These are phyloP conservation scores for Cytidiella melzeri DNA, from an alignment of 768 basidiomycete species.

Conservation along the genomic window DNA sequence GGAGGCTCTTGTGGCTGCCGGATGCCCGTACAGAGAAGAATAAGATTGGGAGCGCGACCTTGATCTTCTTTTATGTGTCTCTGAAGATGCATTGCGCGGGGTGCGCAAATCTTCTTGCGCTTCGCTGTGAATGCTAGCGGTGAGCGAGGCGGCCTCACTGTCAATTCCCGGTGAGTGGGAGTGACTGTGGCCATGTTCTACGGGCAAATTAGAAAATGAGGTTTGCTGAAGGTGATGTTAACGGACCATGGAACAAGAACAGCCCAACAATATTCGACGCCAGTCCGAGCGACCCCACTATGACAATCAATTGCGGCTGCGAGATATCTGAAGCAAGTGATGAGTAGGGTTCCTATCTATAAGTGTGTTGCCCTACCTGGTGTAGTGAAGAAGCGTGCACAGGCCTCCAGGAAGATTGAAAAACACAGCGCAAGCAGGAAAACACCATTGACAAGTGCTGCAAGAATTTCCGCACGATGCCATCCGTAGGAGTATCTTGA, in stretches of 20 bases:
- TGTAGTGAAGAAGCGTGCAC: constrained; percentile 82
- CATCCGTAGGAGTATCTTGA: constrained; percentile 95
- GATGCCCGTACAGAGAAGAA: constrained; percentile 68
- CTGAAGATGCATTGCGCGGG: constrained; percentile 33
- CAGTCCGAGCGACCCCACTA: constrained; percentile 86
- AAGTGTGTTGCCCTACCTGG: constrained; percentile 73
- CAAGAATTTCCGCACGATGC: constrained; percentile 96
- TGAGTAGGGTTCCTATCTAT: too few relatives aligned
- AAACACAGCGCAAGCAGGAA: constrained; percentile 96
- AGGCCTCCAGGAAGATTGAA: constrained; percentile 88
- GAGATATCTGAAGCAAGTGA: constrained; percentile 59
- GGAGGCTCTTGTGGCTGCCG: constrained; percentile 63
- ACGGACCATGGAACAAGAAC: constrained; percentile 89
- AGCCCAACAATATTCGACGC: constrained; percentile 90
- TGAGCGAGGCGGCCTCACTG: constrained; percentile 27
- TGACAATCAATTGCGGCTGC: constrained; percentile 80
- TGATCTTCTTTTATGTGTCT: constrained; percentile 18
- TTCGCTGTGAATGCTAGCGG: constrained; percentile 31
- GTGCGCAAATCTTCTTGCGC: constrained; percentile 14
- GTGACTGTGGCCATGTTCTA: constrained; percentile 62
- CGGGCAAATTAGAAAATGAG: background rate
- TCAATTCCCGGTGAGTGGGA: constrained; percentile 28
- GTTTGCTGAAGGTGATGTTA: constrained; percentile 3
- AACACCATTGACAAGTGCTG: constrained; percentile 93
- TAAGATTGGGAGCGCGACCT: constrained; percentile 38